A percentile compares a stretch with the other conserved stretches of the same genome.
These are phyloP conservation scores for Komagataella pseudopastoris DNA, from an alignment of 805 yeast species.

Conservation along the genomic window DNA sequence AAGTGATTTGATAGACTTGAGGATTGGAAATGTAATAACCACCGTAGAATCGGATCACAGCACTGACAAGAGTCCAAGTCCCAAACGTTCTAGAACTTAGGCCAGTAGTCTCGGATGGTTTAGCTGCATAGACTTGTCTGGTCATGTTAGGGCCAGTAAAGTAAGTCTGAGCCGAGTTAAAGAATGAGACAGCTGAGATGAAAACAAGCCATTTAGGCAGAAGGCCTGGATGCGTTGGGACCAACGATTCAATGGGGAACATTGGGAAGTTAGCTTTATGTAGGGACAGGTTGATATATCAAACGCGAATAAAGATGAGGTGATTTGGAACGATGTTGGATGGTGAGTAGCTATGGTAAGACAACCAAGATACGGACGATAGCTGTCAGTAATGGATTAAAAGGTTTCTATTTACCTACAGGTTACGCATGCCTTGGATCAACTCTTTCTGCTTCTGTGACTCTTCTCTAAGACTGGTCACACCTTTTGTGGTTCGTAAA, in stretches of 20 bases:
- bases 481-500: constrained; percentile 30
- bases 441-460: constrained; percentile 25
- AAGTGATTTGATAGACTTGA: constrained; percentile 64
- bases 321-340: background rate
- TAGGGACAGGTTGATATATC: no score
- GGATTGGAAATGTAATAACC: constrained; percentile 62
- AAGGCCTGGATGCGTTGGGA: constrained; percentile 27
- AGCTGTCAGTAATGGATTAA: background rate
- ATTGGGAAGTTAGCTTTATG: no score
- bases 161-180: constrained; percentile 84
- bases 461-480: constrained; percentile 23
- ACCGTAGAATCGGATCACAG: constrained; percentile 76
- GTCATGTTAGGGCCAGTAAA: constrained; percentile 62
- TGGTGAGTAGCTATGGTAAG: background rate
- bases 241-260: background rate
- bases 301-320: background rate
- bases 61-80: constrained; percentile 88
- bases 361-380: background rate
- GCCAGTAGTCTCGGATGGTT: constrained; percentile 41
- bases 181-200: constrained; percentile 78
- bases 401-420: constrained; percentile 5
- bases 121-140: constrained; percentile 59
- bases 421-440: constrained; percentile 20
- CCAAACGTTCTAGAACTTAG: constrained; percentile 96
- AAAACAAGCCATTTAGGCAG: constrained; percentile 72